These are phyloP conservation scores for Aspergillus heteromorphus DNA, from an alignment of 495 filamentous ascomycete genomes.

Conservation along the genomic window DNA sequence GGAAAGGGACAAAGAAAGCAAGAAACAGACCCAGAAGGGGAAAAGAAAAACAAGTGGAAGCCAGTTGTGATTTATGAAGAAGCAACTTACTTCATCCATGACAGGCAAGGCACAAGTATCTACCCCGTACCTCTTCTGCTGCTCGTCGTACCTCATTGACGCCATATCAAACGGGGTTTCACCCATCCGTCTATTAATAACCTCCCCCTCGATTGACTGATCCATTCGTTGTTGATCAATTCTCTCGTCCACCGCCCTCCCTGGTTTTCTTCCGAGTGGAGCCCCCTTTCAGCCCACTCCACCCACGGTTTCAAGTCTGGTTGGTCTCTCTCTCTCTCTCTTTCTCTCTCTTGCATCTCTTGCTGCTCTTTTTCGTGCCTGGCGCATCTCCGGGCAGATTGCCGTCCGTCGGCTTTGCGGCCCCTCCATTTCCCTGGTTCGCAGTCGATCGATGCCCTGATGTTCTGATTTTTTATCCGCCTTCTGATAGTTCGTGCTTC, in stretches of 20 bases:
- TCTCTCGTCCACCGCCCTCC: background rate
- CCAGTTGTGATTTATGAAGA: no score
- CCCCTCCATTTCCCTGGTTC: background rate
- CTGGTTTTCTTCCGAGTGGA: background rate
- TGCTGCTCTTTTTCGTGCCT: background rate
- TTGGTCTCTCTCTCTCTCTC: background rate
- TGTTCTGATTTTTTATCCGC: background rate
- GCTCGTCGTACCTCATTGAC: no score
- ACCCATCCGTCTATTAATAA: background rate
- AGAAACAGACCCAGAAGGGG: no score
- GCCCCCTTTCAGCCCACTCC: background rate
- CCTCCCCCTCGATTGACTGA: background rate
- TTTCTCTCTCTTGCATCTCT: background rate
- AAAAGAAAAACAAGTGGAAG: no score
- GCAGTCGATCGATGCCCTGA: background rate
- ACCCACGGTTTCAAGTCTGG: background rate
- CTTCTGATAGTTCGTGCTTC: background rate
- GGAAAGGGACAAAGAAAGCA: no score
- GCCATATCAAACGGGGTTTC: background rate
- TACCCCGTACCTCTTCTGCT: no score
- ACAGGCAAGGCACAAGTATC: no score
- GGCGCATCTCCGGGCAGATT: conserved; percentile 7
- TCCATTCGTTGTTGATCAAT: no score
- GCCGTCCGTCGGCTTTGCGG: background rate
- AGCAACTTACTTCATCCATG: no score